These are phyloP conservation scores for Ophiocordyceps australis DNA, from an alignment of 2,329 filamentous ascomycete genomes.

Conservation along the genomic window DNA sequence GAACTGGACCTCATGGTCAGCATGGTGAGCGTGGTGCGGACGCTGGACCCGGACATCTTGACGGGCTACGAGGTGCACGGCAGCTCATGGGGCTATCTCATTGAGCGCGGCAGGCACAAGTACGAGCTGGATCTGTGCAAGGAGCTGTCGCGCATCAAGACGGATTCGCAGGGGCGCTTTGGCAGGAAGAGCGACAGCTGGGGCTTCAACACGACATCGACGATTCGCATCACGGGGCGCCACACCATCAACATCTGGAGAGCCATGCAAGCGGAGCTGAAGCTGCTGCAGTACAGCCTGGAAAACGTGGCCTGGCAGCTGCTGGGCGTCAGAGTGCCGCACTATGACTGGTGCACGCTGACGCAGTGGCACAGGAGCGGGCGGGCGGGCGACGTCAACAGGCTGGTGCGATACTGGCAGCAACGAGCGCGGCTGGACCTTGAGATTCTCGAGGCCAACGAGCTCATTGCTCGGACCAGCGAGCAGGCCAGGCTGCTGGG, in stretches of 20 bases:
- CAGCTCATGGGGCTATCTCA: conserved; percentile 86
- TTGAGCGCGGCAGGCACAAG: conserved; percentile 70
- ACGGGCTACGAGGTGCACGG: conserved; percentile 93
- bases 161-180: conserved; percentile 64
- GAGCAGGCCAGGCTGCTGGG: conserved; percentile 88
- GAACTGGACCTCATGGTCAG: conserved; percentile 74
- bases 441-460: conserved; percentile 82
- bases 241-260: conserved; percentile 97
- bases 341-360: conserved; percentile 64
- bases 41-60: conserved; percentile 76
- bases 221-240: conserved; percentile 78
- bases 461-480: conserved; percentile 73
- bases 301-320: conserved; percentile 91
- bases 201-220: conserved; percentile 89
- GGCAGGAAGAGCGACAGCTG: conserved; percentile 77
- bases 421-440: conserved; percentile 63
- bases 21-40: conserved; percentile 74
- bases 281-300: conserved; percentile 84
- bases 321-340: conserved; percentile 71
- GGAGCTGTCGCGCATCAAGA: conserved; percentile 78
- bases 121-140: conserved; percentile 86
- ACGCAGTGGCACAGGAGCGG: conserved; percentile 66
- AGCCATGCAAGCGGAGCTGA: conserved; percentile 85
- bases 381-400: conserved; percentile 50
- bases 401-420: conserved; percentile 62